phyloP scores from a whole-genome alignment of 176 grass and related monocot species.

The Cenchrus purpureus region DNA sequence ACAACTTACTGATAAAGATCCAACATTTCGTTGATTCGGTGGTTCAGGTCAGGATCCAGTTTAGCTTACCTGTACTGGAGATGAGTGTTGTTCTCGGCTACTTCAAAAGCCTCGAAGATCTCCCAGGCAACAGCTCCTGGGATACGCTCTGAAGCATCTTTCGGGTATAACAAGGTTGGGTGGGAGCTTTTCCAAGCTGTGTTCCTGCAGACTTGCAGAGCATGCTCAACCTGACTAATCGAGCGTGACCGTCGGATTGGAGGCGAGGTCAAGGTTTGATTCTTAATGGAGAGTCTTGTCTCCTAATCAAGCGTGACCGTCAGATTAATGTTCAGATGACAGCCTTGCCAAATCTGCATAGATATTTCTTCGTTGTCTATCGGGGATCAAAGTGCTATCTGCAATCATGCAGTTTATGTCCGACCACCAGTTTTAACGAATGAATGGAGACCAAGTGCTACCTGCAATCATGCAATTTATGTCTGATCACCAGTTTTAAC shows the following conservation, averaged over 20 bases:
- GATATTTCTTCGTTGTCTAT: constrained; percentile 1
- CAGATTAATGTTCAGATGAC: constrained; percentile 1
- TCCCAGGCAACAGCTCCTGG: background rate
- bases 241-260: background rate
- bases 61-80: background rate
- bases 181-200: background rate
- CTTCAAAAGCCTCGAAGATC: constrained; percentile 39
- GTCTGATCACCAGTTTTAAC: background rate
- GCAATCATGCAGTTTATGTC: background rate
- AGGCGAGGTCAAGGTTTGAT: background rate
- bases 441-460: background rate
- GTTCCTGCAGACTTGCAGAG: background rate
- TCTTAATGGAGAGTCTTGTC: background rate
- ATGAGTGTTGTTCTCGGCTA: constrained; percentile 1
- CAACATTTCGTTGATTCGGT: background rate
- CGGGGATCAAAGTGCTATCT: background rate
- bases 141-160: constrained; percentile 13
- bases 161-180: constrained; percentile 27
- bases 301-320: background rate
- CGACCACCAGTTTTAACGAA: background rate
- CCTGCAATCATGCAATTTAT: background rate
- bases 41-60: constrained; percentile 16
- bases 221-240: background rate
- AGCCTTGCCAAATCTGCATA: background rate
- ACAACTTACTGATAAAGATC: background rate